Conservation (phyloP, 139 green algal genomes). For the Chlamydomonas applanata region DNA sequence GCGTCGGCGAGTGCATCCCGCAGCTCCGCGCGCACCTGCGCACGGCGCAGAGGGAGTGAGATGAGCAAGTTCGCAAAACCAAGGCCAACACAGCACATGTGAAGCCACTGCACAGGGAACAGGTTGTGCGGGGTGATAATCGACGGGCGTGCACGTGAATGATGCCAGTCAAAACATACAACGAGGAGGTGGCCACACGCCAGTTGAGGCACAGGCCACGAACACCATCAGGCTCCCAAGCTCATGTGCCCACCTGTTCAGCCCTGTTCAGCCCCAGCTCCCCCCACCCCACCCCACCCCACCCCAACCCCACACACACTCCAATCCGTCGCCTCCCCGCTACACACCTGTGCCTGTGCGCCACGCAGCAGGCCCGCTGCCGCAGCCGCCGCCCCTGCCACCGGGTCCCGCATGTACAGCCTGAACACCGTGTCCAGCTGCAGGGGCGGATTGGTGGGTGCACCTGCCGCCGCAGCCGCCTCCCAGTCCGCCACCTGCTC, state of each 20-base stretch:
- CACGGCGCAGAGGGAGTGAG: not conserved
- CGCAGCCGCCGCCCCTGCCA: too few species aligned
- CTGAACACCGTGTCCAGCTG: conserved; percentile 26
- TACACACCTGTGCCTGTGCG: conserved; percentile 17
- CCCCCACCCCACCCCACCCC: too few species aligned
- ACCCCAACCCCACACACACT: not conserved
- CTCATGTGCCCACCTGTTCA: too few species aligned
- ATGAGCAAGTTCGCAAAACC: too few species aligned
- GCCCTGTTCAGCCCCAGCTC: too few species aligned
- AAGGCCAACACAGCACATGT: not conserved
- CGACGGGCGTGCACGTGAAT: too few species aligned
- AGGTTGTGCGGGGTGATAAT: too few species aligned
- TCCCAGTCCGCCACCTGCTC: conserved; percentile 71
- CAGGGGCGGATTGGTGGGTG: conserved; percentile 18
- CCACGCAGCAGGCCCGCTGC: conserved; percentile 23
- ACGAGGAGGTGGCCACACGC: too few species aligned
- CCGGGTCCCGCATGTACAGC: conserved; percentile 26
- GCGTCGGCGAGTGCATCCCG: conserved; percentile 2
- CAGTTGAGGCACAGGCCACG: too few species aligned
- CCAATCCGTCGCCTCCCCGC: not conserved
- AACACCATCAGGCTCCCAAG: too few species aligned
- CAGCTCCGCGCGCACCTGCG: conserved; percentile 10
- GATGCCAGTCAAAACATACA: too few species aligned
- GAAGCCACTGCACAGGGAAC: not conserved
- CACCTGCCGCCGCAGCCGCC: conserved; percentile 47